A percentile compares a stretch with the other conserved stretches of the same genome.
These are phyloP conservation scores for Pouteria glomerata DNA, from an alignment of 148 eudicot species.

Conservation along the genomic window DNA sequence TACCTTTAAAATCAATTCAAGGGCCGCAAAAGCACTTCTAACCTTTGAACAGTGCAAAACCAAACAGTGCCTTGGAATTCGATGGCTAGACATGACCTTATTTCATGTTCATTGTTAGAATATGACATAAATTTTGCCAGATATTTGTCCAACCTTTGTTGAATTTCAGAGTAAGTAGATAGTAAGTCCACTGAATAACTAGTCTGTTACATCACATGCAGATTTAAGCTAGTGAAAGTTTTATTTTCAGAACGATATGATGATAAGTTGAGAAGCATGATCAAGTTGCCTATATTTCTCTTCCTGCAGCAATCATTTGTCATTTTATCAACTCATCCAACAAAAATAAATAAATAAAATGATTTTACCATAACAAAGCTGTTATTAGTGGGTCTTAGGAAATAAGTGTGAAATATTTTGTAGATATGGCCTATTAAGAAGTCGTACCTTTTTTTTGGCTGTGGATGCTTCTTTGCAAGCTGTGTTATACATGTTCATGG, in stretches of 20 bases:
- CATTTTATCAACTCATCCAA: neutral
- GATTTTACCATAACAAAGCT: too few species aligned
- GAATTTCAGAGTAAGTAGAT: neutral
- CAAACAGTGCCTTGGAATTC: neutral
- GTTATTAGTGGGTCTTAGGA: neutral
- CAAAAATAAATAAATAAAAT: too few species aligned
- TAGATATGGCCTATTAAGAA: neutral
- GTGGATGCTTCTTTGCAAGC: slow-evolving; percentile 76
- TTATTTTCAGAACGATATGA: neutral
- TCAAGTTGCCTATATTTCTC: neutral
- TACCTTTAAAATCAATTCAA: neutral
- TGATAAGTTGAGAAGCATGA: neutral
- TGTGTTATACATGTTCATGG: slow-evolving; percentile 62
- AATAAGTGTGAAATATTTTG: neutral
- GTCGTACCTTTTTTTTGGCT: slow-evolving; percentile 56
- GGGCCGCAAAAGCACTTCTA: neutral
- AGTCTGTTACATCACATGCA: neutral
- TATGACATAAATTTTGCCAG: neutral
- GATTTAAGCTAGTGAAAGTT: neutral
- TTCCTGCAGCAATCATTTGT: neutral
- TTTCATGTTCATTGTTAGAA: neutral
- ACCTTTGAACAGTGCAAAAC: neutral
- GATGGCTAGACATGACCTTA: neutral
- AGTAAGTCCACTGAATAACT: too few species aligned
- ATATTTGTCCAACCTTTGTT: neutral